phyloP scores from a whole-genome alignment of 768 basidiomycete genomes.

The Pleurotus giganteus region DNA sequence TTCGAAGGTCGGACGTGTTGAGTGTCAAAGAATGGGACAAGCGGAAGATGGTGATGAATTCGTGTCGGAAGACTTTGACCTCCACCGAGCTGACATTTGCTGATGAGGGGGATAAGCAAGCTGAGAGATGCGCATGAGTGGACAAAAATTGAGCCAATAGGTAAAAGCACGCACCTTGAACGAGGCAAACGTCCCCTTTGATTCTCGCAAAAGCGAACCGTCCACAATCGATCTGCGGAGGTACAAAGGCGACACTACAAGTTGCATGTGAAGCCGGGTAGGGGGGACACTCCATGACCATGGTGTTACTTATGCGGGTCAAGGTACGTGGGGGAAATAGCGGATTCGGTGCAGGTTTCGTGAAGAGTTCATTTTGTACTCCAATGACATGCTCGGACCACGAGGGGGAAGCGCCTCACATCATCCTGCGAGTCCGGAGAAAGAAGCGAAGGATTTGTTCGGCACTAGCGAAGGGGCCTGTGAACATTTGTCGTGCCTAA shows the following conservation, averaged over 20 bases:
- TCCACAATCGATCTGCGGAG: slow-evolving; percentile 34
- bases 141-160: not conserved
- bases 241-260: slow-evolving; percentile 11
- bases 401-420: slow-evolving; percentile 26
- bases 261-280: not conserved
- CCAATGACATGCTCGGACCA: slow-evolving; percentile 35
- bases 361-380: slow-evolving; percentile 43
- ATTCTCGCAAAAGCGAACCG: slow-evolving; percentile 60
- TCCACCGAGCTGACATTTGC: slow-evolving; percentile 45
- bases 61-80: slow-evolving; percentile 57
- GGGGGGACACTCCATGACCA: slow-evolving; percentile 1
- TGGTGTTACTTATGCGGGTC: not conserved
- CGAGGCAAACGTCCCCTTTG: slow-evolving; percentile 49
- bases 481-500: not conserved
- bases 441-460: slow-evolving; percentile 7
- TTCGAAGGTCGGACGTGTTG: slow-evolving; percentile 48
- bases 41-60: slow-evolving; percentile 65
- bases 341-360: not conserved
- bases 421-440: slow-evolving; percentile 8
- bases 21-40: slow-evolving; percentile 42
- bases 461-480: slow-evolving; percentile 3
- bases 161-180: slow-evolving; percentile 62
- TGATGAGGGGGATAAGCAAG: slow-evolving; percentile 32
- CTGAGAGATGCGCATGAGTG: slow-evolving; percentile 29
- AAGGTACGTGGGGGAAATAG: not conserved